phyloP scores from a whole-genome alignment of 306 rosid species.

The Arachis stenosperma region DNA sequence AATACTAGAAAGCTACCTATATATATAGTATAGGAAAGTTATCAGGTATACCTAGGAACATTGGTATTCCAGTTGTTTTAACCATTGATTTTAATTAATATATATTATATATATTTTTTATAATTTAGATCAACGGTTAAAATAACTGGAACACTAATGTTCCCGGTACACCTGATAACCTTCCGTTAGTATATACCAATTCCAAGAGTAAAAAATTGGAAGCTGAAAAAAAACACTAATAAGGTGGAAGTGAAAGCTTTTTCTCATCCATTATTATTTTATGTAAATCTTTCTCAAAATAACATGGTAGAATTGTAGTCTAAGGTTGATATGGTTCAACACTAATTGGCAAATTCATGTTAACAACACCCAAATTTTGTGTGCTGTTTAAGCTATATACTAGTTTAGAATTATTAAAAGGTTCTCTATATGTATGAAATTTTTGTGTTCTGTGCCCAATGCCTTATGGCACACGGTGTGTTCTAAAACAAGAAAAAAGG shows the following conservation, averaged over 20 bases:
- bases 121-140: too few relatives aligned
- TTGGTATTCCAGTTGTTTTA: too few relatives aligned
- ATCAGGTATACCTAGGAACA: too few relatives aligned
- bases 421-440: neutral
- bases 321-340: conserved; percentile 42
- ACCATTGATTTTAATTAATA: too few relatives aligned
- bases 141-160: too few relatives aligned
- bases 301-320: conserved; percentile 22
- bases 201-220: conserved; percentile 8
- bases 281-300: conserved; percentile 48
- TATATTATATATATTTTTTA: too few relatives aligned
- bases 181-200: too few relatives aligned
- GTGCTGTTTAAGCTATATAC: neutral
- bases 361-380: conserved; percentile 20
- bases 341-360: conserved; percentile 45
- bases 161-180: too few relatives aligned
- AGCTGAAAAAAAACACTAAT: neutral
- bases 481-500: conserved; percentile 41
- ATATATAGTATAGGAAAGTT: too few relatives aligned
- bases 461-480: conserved; percentile 46
- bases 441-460: conserved; percentile 39
- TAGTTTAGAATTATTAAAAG: conserved; percentile 10
- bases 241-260: conserved; percentile 36
- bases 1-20: conserved; percentile 11
- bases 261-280: conserved; percentile 10